Evolutionary conservation across 495 filamentous ascomycete species (phyloP).

Genomic region (Penicillium antarcticum): DNA sequence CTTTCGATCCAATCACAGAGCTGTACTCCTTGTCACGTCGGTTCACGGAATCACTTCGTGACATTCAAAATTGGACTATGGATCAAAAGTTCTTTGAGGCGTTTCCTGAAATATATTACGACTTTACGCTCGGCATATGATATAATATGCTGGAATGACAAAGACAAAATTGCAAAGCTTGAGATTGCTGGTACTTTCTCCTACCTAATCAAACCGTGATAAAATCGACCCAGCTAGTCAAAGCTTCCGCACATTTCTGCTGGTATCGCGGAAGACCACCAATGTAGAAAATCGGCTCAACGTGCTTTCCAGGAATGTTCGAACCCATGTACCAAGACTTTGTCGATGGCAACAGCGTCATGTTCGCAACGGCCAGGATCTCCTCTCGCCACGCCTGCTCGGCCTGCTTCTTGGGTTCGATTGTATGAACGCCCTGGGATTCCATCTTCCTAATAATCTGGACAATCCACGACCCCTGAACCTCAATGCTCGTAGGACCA

Average conservation of each 20-base stretch:
- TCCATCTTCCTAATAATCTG: slow-evolving; percentile 39
- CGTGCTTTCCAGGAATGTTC: slow-evolving; percentile 45
- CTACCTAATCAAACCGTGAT: too few relatives aligned
- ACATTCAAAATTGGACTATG: too few relatives aligned
- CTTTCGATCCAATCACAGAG: too few relatives aligned
- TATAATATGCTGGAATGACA: too few relatives aligned
- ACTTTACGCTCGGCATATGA: too few relatives aligned
- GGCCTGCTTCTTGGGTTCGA: slow-evolving; percentile 40
- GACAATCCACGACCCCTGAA: slow-evolving; percentile 48
- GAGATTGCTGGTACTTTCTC: too few relatives aligned
- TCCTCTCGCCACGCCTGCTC: slow-evolving; percentile 44
- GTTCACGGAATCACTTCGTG: too few relatives aligned
- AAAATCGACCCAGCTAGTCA: background rate
- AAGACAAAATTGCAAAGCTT: too few relatives aligned
- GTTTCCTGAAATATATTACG: too few relatives aligned
- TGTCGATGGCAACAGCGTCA: slow-evolving; percentile 42
- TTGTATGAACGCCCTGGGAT: slow-evolving; percentile 35
- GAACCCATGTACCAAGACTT: slow-evolving; percentile 34
- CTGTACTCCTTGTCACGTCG: too few relatives aligned
- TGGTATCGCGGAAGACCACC: slow-evolving; percentile 21
- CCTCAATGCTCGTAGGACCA: slow-evolving; percentile 46
- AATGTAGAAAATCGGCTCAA: slow-evolving; percentile 39
- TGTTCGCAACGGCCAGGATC: slow-evolving; percentile 33
- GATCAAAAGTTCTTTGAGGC: too few relatives aligned
- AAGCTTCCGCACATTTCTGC: slow-evolving; percentile 2